Evolutionary conservation across 2,329 filamentous ascomycete genomes (phyloP), one percentile per base, ranked within the genome.

Genomic region (Harringtonia lauricola): DNA sequence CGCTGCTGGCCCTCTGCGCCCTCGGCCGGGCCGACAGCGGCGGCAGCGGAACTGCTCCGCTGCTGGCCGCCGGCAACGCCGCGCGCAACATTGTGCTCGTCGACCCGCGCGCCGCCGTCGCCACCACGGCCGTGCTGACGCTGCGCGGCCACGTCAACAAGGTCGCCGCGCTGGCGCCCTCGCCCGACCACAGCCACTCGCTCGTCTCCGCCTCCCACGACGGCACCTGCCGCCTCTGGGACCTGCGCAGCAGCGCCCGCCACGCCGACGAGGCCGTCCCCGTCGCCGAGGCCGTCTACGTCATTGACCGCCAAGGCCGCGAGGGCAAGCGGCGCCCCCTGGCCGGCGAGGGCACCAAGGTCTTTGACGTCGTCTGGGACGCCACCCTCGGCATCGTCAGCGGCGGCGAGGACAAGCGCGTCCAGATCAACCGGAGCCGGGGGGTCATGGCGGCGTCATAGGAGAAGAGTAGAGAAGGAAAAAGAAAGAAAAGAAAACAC

Each of bases 201-300:
- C 72, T 98, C 9, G 86, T 90, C 0, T 92, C 84, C 28, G 90
- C 79, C n/a, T 85, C 83, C 37, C 86, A 94, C 62, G 92, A 98
- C 61, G 88, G 90, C 29, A 95, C 87, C 2, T 92, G 86, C 56
- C 77, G 88, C 41, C 80, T 98, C 39, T 98, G 92, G 92, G 92
- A 98, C 68, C 72, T 96, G 51, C 74, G 92, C 43, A 82, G 78
- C 55, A 77, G 76, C 44, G 77, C 76, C 42, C 70, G 79, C 59
- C 72, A 66, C 17, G 74, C 69, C 14, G 48, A 21, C 29, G 65
- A 80, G 58, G 71, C 61, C 62, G n/a, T 26, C 2, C 33, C 48
- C 71, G 57, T 89, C 64, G 62, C 86, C 76, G 70, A 90, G 73
- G 62, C 81, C 68, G 66, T 94, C 67, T 78, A 86, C 71, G 60